These are phyloP conservation scores for Wickerhamiella sergipiensis DNA, from an alignment of 805 yeast genomes.

Conservation along the genomic window DNA sequence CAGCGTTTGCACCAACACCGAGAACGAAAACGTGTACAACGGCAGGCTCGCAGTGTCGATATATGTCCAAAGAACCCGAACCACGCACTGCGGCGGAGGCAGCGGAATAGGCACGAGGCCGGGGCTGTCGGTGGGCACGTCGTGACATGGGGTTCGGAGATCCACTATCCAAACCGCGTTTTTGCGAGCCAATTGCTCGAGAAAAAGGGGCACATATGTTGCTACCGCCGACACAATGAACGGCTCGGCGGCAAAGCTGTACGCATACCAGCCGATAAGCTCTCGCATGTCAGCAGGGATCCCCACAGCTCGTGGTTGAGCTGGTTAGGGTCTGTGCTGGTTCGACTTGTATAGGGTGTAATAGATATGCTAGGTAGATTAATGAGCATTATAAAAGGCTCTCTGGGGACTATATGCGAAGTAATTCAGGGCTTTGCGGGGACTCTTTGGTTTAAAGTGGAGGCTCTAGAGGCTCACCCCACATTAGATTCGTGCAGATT, in stretches of 20 bases:
- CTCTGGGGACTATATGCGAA: too few relatives aligned
- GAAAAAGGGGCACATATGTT: slow-evolving; percentile 57
- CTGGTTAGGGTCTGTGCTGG: too few relatives aligned
- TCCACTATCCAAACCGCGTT: slow-evolving; percentile 55
- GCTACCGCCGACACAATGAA: slow-evolving; percentile 69
- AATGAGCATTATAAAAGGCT: too few relatives aligned
- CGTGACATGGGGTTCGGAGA: slow-evolving; percentile 40
- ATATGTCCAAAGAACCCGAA: slow-evolving; percentile 31
- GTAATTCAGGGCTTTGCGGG: too few relatives aligned
- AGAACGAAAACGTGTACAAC: slow-evolving; percentile 53
- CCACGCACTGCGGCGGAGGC: slow-evolving; percentile 33
- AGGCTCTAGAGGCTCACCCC: too few relatives aligned
- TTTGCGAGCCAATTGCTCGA: slow-evolving; percentile 59
- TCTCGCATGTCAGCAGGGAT: background rate
- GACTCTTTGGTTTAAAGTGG: too few relatives aligned
- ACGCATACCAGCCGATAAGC: slow-evolving; percentile 48
- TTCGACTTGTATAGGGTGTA: too few relatives aligned
- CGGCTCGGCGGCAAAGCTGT: slow-evolving; percentile 68
- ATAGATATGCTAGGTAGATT: too few relatives aligned
- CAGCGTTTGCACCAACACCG: slow-evolving; percentile 61
- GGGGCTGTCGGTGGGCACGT: slow-evolving; percentile 13
- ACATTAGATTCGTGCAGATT: too few relatives aligned
- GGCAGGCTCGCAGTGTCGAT: slow-evolving; percentile 67
- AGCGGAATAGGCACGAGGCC: slow-evolving; percentile 16
- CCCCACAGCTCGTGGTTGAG: background rate